Base-by-base conservation (phyloP, 2,329 filamentous ascomycete species). In the Incumbomyces lentus region DNA sequence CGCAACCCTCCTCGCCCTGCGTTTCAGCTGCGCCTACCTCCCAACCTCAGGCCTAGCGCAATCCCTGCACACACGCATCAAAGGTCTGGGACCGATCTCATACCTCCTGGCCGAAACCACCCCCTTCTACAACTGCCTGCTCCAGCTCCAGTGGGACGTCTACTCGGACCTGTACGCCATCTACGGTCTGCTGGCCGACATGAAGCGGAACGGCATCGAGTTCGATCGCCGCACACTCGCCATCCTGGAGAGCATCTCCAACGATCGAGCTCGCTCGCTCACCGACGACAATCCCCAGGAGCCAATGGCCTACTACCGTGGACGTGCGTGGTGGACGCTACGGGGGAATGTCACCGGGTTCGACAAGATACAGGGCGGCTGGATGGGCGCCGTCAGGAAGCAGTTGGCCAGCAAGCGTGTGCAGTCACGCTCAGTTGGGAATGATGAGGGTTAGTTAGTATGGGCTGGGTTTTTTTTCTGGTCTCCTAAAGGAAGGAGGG, bases 41-140 rank as follows among this genome's bases (percentile, higher is more conserved):
- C 67, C 68, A 0, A 58, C 60, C 8, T 71, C 68, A 1, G 60
- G 56, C 3, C 59, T 68, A 18, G 61, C 66, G 44, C 51, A 59
- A n/a, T 59, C 67, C 47, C 62, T 71, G 41, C 63, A 67, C 10
- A 57, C 65, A 8, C 61, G 58, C 0, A 64, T 71, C 50, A 64
- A 64, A 45, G 55, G 60, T 2, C 61, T 67, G 4, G 68, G 69
- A 8, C 61, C 64, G 2, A 57, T 61, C 12, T 67, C 65, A n/a
- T 60, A 65, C 17, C 56, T 70, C n/a, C 60, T 71, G 3, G 68
- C 66, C 11, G 61, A 63, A 12, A 67, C 64, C 6, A 60, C 61
- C 1, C 59, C 58, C 1, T 61, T 72, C 17, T 71, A 66, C 55
- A 69, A 70, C 50, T 67, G 69, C 35, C 54, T 70, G 49, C 61